Evolutionary conservation across 2,329 filamentous ascomycete species (phyloP).

Genomic region (Coniosporium tulheliwenetii): DNA sequence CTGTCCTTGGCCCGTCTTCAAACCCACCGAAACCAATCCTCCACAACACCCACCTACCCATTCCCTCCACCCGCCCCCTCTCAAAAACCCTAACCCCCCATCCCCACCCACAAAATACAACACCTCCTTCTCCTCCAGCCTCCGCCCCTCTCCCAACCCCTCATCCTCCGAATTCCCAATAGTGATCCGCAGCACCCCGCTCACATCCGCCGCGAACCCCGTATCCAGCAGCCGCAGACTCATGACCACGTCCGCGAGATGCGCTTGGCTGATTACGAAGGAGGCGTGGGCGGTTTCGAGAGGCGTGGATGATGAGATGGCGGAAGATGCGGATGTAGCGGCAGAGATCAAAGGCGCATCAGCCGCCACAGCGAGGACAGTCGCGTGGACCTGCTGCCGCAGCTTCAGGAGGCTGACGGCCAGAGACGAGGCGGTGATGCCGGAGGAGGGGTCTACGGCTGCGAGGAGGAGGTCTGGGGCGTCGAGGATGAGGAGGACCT

Average conservation of each 20-base stretch:
- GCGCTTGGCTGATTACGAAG: conserved; percentile 57
- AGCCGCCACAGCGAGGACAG: conserved; percentile 53
- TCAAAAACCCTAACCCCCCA: conserved; percentile 74
- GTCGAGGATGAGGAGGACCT: conserved; percentile 28
- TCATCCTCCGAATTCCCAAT: conserved; percentile 28
- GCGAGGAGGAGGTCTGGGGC: conserved; percentile 26
- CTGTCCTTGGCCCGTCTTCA: too few species aligned
- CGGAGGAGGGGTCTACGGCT: conserved; percentile 6
- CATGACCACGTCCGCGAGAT: conserved; percentile 57
- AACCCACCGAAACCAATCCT: too few species aligned
- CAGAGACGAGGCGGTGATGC: conserved; percentile 11
- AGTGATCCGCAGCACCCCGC: conserved; percentile 69
- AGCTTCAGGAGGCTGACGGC: conserved; percentile 14
- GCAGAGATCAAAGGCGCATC: conserved; percentile 51
- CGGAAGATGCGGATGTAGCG: conserved; percentile 21
- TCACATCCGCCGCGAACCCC: conserved; percentile 79
- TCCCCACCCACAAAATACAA: conserved; percentile 71
- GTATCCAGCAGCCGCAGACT: conserved; percentile 67
- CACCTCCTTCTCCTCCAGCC: conserved; percentile 46
- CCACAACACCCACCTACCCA: too few species aligned
- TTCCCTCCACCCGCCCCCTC: conserved; percentile 41
- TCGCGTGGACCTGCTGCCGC: conserved; percentile 43
- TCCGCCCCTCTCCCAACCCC: conserved; percentile 1
- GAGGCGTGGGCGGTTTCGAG: conserved; percentile 56
- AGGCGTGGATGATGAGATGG: conserved; percentile 32